phyloP scores from a whole-genome alignment of 768 basidiomycete genomes.

The Tylopilus balloui region DNA sequence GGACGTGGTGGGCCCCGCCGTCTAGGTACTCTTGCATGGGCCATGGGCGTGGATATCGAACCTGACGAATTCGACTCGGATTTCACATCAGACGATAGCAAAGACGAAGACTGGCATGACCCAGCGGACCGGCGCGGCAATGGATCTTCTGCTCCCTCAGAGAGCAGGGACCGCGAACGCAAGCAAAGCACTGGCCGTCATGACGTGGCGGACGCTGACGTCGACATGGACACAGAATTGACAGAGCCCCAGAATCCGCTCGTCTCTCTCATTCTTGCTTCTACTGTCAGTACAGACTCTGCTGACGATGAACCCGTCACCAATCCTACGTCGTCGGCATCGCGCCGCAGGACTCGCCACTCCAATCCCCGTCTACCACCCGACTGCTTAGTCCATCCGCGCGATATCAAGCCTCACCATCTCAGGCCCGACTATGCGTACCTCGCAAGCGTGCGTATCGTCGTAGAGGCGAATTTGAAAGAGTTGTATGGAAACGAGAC shows the following conservation, averaged over 20 bases:
- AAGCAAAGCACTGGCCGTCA: not conserved
- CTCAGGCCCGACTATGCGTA: slow-evolving; percentile 48
- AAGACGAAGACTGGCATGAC: slow-evolving; percentile 24
- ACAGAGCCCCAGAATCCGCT: slow-evolving; percentile 6
- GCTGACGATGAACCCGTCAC: not conserved
- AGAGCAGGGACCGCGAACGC: not conserved
- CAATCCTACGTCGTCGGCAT: not conserved
- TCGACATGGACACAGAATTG: slow-evolving; percentile 8
- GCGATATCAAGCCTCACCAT: slow-evolving; percentile 26
- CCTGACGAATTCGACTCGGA: slow-evolving; percentile 4
- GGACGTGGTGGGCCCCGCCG: not conserved
- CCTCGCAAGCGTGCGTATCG: slow-evolving; percentile 46
- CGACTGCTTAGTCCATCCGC: slow-evolving; percentile 15
- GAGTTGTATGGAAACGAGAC: slow-evolving; percentile 29
- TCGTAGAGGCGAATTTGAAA: slow-evolving; percentile 49
- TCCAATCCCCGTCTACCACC: slow-evolving; percentile 14
- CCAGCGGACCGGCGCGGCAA: not conserved
- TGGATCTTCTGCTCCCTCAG: not conserved
- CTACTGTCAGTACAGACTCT: not conserved
- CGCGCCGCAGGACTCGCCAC: slow-evolving; percentile 17
- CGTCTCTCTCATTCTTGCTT: slow-evolving; percentile 10
- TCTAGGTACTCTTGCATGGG: slow-evolving; percentile 18
- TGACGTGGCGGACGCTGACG: not conserved
- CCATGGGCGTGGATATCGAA: slow-evolving; percentile 14
- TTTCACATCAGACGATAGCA: slow-evolving; percentile 13